phyloP scores from a whole-genome alignment of 2,329 filamentous ascomycete genomes.

The Botrytis byssoidea region DNA sequence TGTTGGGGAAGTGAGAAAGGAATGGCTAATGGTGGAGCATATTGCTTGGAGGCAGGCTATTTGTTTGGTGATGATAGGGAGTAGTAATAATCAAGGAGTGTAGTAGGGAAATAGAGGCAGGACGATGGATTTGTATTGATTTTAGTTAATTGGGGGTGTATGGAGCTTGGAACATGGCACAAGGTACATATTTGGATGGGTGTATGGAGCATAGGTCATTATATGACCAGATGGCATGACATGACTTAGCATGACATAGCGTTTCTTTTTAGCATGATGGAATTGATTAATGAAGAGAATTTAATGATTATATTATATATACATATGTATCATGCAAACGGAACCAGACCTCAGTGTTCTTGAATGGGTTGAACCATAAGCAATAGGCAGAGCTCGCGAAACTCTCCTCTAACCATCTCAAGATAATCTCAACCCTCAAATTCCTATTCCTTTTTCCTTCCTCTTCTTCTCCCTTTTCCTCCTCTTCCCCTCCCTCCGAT shows the following conservation, averaged over 20 bases:
- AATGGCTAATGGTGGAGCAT: conserved; percentile 67
- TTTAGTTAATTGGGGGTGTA: neutral
- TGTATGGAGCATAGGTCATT: neutral
- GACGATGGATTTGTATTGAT: conserved; percentile 19
- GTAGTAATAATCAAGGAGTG: conserved; percentile 50
- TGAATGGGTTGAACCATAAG: neutral
- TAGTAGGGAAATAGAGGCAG: conserved; percentile 43
- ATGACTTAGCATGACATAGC: neutral
- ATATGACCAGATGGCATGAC: neutral
- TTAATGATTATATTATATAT: neutral
- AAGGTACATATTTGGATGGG: neutral
- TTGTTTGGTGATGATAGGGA: conserved; percentile 70
- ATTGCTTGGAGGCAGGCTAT: conserved; percentile 88
- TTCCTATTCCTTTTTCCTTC: no score
- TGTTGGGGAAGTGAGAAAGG: conserved; percentile 91
- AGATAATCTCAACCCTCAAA: neutral
- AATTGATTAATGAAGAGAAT: neutral
- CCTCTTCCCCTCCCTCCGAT: neutral
- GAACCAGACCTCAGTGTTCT: neutral
- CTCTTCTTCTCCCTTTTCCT: no score
- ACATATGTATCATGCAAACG: neutral
- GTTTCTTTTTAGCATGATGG: neutral
- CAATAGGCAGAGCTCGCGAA: neutral
- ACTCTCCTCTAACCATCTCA: neutral
- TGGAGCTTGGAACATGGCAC: neutral